A percentile compares a stretch with the other conserved stretches of the same genome.
Evolutionary conservation across 352 stramenopile species (phyloP).

Genomic region (Blastocystis sp.): DNA sequence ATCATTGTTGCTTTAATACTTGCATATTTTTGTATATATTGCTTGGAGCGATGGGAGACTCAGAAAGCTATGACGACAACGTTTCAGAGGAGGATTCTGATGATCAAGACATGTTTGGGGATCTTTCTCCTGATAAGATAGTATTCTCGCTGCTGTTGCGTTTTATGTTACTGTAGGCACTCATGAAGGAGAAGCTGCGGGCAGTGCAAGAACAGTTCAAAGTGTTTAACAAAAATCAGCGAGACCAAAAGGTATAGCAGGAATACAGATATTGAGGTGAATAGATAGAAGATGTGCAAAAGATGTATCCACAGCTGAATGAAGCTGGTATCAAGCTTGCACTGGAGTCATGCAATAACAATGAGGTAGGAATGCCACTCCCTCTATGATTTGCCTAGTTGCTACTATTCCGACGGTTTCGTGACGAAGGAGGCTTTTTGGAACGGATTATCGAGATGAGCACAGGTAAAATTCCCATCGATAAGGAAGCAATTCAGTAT

Average conservation of each 20-base stretch:
- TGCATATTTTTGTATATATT: background rate
- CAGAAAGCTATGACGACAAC: background rate
- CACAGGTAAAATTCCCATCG: background rate
- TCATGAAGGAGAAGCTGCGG: slow-evolving; percentile 3
- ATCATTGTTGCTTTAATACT: no score
- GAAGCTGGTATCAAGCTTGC: background rate
- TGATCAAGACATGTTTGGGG: background rate
- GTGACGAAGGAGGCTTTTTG: background rate
- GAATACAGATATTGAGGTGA: background rate
- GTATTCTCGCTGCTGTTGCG: background rate
- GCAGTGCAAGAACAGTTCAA: background rate
- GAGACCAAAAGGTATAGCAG: slow-evolving; percentile 27
- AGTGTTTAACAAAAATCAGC: slow-evolving; percentile 45
- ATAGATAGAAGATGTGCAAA: slow-evolving; percentile 30
- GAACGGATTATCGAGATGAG: slow-evolving; percentile 5
- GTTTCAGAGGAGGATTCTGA: background rate
- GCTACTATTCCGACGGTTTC: background rate
- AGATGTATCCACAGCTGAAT: background rate
- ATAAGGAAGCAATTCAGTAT: background rate
- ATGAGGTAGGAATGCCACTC: background rate
- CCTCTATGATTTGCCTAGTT: background rate
- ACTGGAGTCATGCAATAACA: slow-evolving; percentile 36
- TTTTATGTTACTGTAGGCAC: background rate
- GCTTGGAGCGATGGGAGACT: background rate
- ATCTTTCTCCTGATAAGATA: background rate